These are phyloP conservation scores for Leptodermis oblonga DNA, from an alignment of 257 asterid species.

Conservation along the genomic window DNA sequence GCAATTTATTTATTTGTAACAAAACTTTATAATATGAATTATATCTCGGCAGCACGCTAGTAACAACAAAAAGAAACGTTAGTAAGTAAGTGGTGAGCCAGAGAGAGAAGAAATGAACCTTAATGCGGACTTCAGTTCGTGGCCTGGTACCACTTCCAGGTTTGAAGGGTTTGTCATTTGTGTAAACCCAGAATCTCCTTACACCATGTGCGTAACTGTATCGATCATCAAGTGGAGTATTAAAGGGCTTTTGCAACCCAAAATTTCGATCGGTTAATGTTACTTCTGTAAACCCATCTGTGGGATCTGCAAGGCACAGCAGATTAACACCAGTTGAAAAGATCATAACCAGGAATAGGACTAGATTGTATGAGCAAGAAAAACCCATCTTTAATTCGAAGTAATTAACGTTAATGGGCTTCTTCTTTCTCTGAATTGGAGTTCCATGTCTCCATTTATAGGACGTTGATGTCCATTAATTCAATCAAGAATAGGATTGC, in stretches of 20 bases:
- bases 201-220: constrained; percentile 13
- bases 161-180: constrained; percentile 17
- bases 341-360: constrained; percentile 2
- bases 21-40: too few relatives aligned
- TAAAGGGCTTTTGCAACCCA: constrained; percentile 14
- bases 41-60: too few relatives aligned
- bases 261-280: constrained; percentile 10
- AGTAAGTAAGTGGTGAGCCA: too few relatives aligned
- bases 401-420: background rate
- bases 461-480: background rate
- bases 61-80: too few relatives aligned
- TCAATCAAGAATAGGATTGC: background rate
- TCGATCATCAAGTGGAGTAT: constrained; percentile 16
- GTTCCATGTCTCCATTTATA: constrained; percentile 12
- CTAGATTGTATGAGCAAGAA: background rate
- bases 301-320: constrained; percentile 17
- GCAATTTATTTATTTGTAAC: too few relatives aligned
- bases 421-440: background rate
- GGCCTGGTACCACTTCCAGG: constrained; percentile 10
- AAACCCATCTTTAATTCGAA: constrained; percentile 1
- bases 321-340: background rate
- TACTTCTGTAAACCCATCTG: constrained; percentile 19
- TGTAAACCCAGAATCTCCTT: constrained; percentile 12
- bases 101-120: background rate
- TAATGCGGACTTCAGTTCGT: constrained; percentile 15